Base-by-base conservation (phyloP, 2,329 filamentous ascomycete species). In the Clonostachys rosea region DNA sequence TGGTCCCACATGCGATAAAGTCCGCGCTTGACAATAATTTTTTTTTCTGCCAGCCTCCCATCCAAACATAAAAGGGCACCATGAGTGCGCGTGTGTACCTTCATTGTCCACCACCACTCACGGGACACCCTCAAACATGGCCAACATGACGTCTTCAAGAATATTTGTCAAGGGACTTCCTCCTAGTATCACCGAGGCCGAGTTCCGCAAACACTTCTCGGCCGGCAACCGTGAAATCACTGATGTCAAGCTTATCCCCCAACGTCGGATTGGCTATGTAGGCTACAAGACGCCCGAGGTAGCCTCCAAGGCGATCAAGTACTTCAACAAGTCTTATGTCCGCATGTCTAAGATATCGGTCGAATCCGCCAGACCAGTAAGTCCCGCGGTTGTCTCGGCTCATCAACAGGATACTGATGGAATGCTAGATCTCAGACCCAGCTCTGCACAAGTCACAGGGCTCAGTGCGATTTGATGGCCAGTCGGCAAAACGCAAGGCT, bases 261-360 rank as follows among this genome's bases (percentile, higher is more conserved):
- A 91, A 60, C 83, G 94, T 59, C 83, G 91, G 56, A 96, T 99
- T 67, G 94, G 91, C 57, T 99, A 96, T 76, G 83, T 99, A 50
- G 94, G 94, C 52, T 97, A 92, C 76, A 91, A 89, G 70, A 88
- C 81, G 45, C 74, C 87, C 13, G 83, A 92, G 52, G 86, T 89
- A 63, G 94, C 94, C 48, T 75, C 81, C 48, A 81, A 84, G 61
- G 92, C 94, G 41, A 87, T 95, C 64, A 91, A 89, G 67, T 95
- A 96, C 73, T 96, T 96, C 76, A 91, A 99, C 75, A 89, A 83
- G 64, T 86, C 91, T 53, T 99, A 91, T 69, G 90, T 99, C 59
- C 89, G 91, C 58, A 94, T 96, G 88, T 96, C 91, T 49, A 95
- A 86, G 73, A 91, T 99, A 59, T 79, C 78, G 33, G 94, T 96